Evolutionary conservation across 352 stramenopile genomes (phyloP).

Genomic region (Phytophthora ramorum): DNA sequence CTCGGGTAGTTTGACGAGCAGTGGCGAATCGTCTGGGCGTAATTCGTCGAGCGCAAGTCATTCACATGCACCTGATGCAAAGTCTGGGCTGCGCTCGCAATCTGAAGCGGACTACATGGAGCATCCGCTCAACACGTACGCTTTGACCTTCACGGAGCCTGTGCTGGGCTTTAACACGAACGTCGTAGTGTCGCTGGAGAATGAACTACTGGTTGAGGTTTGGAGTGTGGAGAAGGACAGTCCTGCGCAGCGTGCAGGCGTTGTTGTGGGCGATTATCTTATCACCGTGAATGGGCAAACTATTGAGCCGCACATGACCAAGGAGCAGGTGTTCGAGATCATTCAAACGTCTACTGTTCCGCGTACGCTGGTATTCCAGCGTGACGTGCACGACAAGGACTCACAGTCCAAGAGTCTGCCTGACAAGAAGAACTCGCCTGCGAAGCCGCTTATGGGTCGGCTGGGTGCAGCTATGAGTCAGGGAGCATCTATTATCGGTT

Average conservation of each 20-base stretch:
- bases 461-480: conserved; percentile 73
- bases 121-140: conserved; percentile 54
- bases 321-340: conserved; percentile 68
- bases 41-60: conserved; percentile 50
- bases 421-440: conserved; percentile 48
- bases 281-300: conserved; percentile 67
- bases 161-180: conserved; percentile 66
- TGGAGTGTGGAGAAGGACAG: conserved; percentile 61
- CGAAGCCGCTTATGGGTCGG: conserved; percentile 53
- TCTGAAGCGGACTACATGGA: conserved; percentile 42
- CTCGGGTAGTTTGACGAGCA: conserved; percentile 39
- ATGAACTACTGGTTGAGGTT: conserved; percentile 65
- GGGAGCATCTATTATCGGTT: conserved; percentile 65
- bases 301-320: conserved; percentile 70
- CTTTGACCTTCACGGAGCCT: conserved; percentile 66
- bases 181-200: conserved; percentile 54
- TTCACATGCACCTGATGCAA: conserved; percentile 17
- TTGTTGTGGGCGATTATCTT: conserved; percentile 64
- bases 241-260: conserved; percentile 57
- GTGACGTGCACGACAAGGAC: conserved; percentile 45
- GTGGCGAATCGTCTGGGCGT: conserved; percentile 39
- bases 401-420: conserved; percentile 43
- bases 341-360: conserved; percentile 55
- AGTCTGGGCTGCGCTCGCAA: conserved; percentile 39
- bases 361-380: conserved; percentile 68